These are phyloP conservation scores for Pythium monospermum DNA, from an alignment of 352 stramenopile genomes.

Conservation along the genomic window DNA sequence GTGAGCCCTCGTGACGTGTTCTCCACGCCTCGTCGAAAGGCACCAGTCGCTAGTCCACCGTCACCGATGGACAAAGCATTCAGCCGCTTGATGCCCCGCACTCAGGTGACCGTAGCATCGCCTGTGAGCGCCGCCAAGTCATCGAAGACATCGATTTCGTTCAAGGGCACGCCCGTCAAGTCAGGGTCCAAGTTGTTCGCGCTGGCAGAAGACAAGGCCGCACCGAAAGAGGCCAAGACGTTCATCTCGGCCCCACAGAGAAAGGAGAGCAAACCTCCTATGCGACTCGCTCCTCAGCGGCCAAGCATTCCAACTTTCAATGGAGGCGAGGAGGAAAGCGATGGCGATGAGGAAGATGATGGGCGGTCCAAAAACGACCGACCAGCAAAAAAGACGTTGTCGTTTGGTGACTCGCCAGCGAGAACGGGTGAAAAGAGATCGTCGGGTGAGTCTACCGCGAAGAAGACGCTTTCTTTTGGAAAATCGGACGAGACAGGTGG, in stretches of 20 bases:
- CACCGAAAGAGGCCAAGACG: constrained; percentile 41
- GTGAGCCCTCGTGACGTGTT: constrained; percentile 56
- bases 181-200: constrained; percentile 54
- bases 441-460: constrained; percentile 3
- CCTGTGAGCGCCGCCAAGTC: constrained; percentile 49
- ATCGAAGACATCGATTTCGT: constrained; percentile 37
- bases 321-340: neutral
- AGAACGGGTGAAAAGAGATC: constrained; percentile 2
- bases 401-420: too few species aligned
- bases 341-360: neutral
- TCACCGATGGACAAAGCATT: constrained; percentile 41
- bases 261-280: constrained; percentile 23
- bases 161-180: constrained; percentile 52
- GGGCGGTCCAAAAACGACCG: constrained; percentile 2
- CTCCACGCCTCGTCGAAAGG: constrained; percentile 34
- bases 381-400: constrained; percentile 2
- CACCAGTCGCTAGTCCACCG: constrained; percentile 14
- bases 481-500: constrained; percentile 1
- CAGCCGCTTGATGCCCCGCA: constrained; percentile 68
- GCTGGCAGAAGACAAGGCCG: constrained; percentile 49
- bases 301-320: constrained; percentile 29
- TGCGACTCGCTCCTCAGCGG: constrained; percentile 34
- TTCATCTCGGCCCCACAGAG: constrained; percentile 44
- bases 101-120: constrained; percentile 61
- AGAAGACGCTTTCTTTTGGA: constrained; percentile 19